Base-by-base conservation (phyloP, 1,284 basidiomycete genomes). In the Ustilago loliicola region DNA sequence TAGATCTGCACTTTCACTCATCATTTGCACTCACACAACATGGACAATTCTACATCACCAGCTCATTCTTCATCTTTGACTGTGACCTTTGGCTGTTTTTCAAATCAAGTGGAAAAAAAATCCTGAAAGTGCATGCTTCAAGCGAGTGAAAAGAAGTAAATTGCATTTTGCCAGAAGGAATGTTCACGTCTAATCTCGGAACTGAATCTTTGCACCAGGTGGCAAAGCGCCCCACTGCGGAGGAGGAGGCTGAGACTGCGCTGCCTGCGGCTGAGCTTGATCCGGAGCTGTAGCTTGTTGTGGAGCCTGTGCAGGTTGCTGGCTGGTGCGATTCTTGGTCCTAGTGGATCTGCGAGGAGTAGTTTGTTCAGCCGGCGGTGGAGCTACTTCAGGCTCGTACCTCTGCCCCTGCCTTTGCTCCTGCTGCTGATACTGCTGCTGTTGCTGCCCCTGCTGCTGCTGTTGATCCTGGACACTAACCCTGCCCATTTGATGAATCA, bases 171-270 rank as follows among this genome's bases (percentile, higher is more conserved):
- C 42, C 0, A 21, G 13, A 15, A 7, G 8, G n/a, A 3, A 45
- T 21, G 15, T 45, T n/a, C 17, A 32, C 17, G 29, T 7, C n/a
- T 38, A 73, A 30, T 81, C 79, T 15, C 53, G 60, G 50, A 84
- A 84, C 23, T 72, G 75, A 27, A 84, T 84, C 56, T 79, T 73
- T 1, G 80, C 83, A 5, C 83, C 83, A 0, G 72, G 65, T 2
- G 71, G 74, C 25, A 83, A 72, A 11, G 76, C 74, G n/a, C 83
- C 83, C 76, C 79, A 80, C 19, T 77, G 65, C n/a, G 79, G 79
- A 25, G 65, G 55, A 4, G 61, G 75, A 3, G 62, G 56, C 13
- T 57, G 55, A 19, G 21, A 13, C 15, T 68, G 68, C 3, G 38
- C 57, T 10, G 25, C 11, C 32, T 27, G 59, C 5, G 25, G 25